These are phyloP conservation scores for Lagenidium sp. DNA, from an alignment of 352 stramenopile genomes.

Conservation along the genomic window DNA sequence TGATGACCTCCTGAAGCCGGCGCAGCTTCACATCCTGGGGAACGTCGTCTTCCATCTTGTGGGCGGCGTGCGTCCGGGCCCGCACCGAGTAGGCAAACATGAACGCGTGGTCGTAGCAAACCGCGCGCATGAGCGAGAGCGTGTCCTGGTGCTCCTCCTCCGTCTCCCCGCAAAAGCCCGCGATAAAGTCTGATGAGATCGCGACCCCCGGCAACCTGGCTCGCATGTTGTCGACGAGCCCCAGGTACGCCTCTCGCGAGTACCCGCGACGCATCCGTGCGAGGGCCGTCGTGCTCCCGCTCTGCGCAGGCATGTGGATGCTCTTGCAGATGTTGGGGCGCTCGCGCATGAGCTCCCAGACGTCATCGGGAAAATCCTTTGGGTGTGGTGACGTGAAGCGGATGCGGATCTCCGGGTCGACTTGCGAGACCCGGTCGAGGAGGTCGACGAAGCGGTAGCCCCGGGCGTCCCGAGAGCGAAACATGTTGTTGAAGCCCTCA, in stretches of 20 bases:
- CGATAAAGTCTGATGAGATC: slow-evolving; percentile 96
- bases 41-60: slow-evolving; percentile 96
- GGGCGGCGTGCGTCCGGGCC: slow-evolving; percentile 92
- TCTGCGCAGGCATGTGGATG: slow-evolving; percentile 98
- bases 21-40: slow-evolving; percentile 90
- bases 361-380: slow-evolving; percentile 96
- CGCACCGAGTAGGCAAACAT: slow-evolving; percentile 98
- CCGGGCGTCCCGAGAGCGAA: slow-evolving; percentile 71
- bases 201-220: slow-evolving; percentile 68
- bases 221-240: slow-evolving; percentile 91
- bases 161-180: slow-evolving; percentile 99
- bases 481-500: slow-evolving; percentile 94
- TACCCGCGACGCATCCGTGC: slow-evolving; percentile 96
- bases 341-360: slow-evolving; percentile 88
- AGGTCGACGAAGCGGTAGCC: slow-evolving; percentile 97
- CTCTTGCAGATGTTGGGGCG: slow-evolving; percentile 95
- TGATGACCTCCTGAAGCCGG: slow-evolving; percentile 95
- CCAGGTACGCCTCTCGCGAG: slow-evolving; percentile 95
- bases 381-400: slow-evolving; percentile 99
- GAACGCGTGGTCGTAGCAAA: slow-evolving; percentile 97
- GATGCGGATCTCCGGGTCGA: slow-evolving; percentile 95
- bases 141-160: slow-evolving; percentile 96
- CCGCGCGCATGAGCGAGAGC: slow-evolving; percentile 66
- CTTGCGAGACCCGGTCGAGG: slow-evolving; percentile 88
- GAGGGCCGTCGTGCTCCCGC: slow-evolving; percentile 81